phyloP scores from a whole-genome alignment of 2,329 filamentous ascomycete species.

The Claviceps digitariae region DNA sequence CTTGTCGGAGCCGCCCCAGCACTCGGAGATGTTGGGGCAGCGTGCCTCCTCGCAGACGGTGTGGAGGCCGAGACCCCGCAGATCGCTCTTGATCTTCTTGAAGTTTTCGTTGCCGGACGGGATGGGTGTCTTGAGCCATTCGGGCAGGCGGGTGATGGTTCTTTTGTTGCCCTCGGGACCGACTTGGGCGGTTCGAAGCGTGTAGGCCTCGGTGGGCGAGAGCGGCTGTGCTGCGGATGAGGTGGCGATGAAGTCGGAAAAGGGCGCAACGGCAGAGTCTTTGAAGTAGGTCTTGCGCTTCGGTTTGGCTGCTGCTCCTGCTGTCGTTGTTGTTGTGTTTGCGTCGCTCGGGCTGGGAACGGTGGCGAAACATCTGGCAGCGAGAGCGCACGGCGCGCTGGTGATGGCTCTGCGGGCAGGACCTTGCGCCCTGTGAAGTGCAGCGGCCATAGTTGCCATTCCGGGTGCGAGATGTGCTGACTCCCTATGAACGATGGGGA shows the following conservation, averaged over 20 bases:
- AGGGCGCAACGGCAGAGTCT: constrained; percentile 40
- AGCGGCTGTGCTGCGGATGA: constrained; percentile 29
- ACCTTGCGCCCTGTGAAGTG: constrained; percentile 27
- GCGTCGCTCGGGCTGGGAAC: constrained; percentile 22
- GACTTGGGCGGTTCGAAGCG: constrained; percentile 48
- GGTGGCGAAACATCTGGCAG: constrained; percentile 32
- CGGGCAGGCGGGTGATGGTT: constrained; percentile 63
- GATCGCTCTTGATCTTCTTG: constrained; percentile 88
- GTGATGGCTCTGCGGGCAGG: constrained; percentile 29
- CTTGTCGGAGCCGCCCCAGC: constrained; percentile 88
- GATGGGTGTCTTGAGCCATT: constrained; percentile 94
- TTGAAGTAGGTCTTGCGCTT: constrained; percentile 42
- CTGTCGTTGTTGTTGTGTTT: constrained; percentile 9
- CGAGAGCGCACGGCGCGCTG: constrained; percentile 14
- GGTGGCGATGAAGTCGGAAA: constrained; percentile 42
- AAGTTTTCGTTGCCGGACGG: constrained; percentile 69
- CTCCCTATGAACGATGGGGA: not conserved
- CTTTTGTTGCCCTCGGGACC: constrained; percentile 48
- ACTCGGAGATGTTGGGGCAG: constrained; percentile 95
- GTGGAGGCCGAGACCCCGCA: constrained; percentile 78
- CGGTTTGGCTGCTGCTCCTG: constrained; percentile 11
- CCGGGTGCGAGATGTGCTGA: not conserved
- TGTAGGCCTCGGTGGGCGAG: constrained; percentile 40
- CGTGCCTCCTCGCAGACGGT: constrained; percentile 96
- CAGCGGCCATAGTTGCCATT: constrained; percentile 24